These are phyloP conservation scores for Citrullus mucosospermus DNA, from an alignment of 306 rosid genomes.

Conservation along the genomic window DNA sequence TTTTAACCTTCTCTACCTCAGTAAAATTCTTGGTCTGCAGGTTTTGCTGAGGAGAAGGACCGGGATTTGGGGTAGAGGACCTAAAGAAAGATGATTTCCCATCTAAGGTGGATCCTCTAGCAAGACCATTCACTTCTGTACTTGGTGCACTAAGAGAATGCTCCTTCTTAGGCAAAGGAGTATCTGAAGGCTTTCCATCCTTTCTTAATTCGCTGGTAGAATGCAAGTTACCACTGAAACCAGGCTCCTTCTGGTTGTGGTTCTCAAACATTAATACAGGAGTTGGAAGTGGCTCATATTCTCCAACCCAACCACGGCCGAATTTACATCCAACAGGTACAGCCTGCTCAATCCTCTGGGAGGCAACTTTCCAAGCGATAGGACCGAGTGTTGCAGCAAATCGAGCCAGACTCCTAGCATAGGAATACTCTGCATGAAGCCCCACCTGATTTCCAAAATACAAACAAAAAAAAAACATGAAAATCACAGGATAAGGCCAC, in stretches of 20 bases:
- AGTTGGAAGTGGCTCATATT: conserved; percentile 91
- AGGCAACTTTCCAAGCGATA: conserved; percentile 85
- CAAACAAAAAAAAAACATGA: background rate
- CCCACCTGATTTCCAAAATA: conserved; percentile 55
- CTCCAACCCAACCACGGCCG: conserved; percentile 99
- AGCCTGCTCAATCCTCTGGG: conserved; percentile 78
- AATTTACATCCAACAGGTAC: conserved; percentile 75
- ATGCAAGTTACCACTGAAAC: conserved; percentile 24
- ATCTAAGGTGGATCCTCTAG: conserved; percentile 34
- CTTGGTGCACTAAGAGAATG: conserved; percentile 26
- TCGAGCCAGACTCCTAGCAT: conserved; percentile 96
- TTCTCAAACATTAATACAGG: conserved; percentile 67
- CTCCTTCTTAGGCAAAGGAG: conserved; percentile 27
- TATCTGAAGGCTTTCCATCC: conserved; percentile 32
- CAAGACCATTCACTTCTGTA: conserved; percentile 27
- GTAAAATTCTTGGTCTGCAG: conserved; percentile 29
- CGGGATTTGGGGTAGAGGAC: conserved; percentile 28
- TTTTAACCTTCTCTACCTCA: conserved; percentile 49
- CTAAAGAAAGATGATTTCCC: conserved; percentile 44
- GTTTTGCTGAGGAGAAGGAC: conserved; percentile 31
- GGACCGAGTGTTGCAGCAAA: conserved; percentile 88
- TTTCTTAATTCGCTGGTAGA: conserved; percentile 26
- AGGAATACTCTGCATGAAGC: conserved; percentile 90
- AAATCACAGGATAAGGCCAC: conserved; percentile 6
- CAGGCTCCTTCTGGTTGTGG: conserved; percentile 36